Conservation (phyloP, 2,329 filamentous ascomycete species). For the Fusarium lyarnte region DNA sequence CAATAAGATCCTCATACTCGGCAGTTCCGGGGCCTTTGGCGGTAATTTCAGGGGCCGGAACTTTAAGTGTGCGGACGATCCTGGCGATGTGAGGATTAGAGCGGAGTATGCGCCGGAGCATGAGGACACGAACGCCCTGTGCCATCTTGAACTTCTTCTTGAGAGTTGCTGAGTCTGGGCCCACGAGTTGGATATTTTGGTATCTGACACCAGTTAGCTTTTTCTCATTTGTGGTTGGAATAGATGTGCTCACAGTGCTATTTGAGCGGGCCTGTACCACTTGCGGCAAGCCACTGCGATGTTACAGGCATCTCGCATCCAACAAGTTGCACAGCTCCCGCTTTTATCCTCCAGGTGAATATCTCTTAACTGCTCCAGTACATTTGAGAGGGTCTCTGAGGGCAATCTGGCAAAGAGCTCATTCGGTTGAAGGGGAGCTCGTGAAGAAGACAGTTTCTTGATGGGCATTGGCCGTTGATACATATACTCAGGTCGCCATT, state of each 20-base stretch:
- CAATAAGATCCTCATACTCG: conserved; percentile 66
- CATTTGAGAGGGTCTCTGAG: conserved; percentile 66
- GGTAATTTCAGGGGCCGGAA: conserved; percentile 57
- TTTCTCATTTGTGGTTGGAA: not conserved
- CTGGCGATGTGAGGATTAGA: conserved; percentile 62
- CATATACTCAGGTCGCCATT: conserved; percentile 35
- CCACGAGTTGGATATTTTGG: conserved; percentile 66
- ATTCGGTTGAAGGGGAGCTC: conserved; percentile 52
- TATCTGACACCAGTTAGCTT: conserved; percentile 54
- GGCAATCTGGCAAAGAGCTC: conserved; percentile 66
- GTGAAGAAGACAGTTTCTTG: conserved; percentile 26
- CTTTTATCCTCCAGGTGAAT: conserved; percentile 60
- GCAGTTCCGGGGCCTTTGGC: conserved; percentile 50
- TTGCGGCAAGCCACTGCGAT: conserved; percentile 62
- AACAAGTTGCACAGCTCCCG: conserved; percentile 70
- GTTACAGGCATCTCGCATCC: conserved; percentile 68
- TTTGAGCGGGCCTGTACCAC: conserved; percentile 61
- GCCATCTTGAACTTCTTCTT: conserved; percentile 67
- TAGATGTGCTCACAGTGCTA: conserved; percentile 57
- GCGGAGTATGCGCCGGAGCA: conserved; percentile 68
- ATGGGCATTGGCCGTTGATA: conserved; percentile 37
- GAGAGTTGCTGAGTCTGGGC: conserved; percentile 63
- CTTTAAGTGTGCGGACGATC: conserved; percentile 66
- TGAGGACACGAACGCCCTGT: conserved; percentile 62
- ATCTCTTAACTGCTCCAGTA: conserved; percentile 63